Conservation (phyloP, 441 rosid genomes). For the Mallotus repandus region DNA sequence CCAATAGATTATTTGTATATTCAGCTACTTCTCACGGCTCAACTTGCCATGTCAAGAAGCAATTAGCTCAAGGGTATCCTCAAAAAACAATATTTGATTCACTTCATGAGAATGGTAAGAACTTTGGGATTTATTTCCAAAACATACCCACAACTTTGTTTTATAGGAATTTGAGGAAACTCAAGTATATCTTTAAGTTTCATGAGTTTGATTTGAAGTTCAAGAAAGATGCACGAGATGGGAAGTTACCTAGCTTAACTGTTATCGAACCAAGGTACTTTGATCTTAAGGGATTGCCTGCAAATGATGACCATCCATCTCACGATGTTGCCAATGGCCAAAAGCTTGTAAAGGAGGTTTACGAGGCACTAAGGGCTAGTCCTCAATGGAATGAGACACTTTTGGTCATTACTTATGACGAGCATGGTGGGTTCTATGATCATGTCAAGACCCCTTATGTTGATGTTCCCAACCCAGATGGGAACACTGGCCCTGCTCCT, state of each 20-base stretch:
- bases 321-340: slow-evolving; percentile 96
- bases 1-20: slow-evolving; percentile 82
- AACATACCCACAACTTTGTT: slow-evolving; percentile 83
- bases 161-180: slow-evolving; percentile 74
- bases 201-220: slow-evolving; percentile 67
- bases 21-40: slow-evolving; percentile 98
- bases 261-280: slow-evolving; percentile 96
- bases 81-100: slow-evolving; percentile 90
- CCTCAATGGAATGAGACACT: slow-evolving; percentile 97
- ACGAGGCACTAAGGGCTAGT: slow-evolving; percentile 78
- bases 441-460: slow-evolving; percentile 83
- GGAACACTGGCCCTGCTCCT: slow-evolving; percentile 92
- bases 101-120: slow-evolving; percentile 56
- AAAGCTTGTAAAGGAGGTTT: slow-evolving; percentile 81
- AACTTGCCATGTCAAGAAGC: slow-evolving; percentile 77
- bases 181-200: slow-evolving; percentile 67
- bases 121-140: slow-evolving; percentile 79
- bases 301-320: slow-evolving; percentile 92
- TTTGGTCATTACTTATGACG: slow-evolving; percentile 83
- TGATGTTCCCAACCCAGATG: slow-evolving; percentile 86
- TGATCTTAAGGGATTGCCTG: slow-evolving; percentile 67
- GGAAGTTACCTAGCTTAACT: slow-evolving; percentile 70
- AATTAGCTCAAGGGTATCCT: slow-evolving; percentile 78
- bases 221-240: slow-evolving; percentile 69
- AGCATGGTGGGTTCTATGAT: slow-evolving; percentile 93